Base-by-base conservation (phyloP, 495 filamentous ascomycete species). In the Trichoderma virens region DNA sequence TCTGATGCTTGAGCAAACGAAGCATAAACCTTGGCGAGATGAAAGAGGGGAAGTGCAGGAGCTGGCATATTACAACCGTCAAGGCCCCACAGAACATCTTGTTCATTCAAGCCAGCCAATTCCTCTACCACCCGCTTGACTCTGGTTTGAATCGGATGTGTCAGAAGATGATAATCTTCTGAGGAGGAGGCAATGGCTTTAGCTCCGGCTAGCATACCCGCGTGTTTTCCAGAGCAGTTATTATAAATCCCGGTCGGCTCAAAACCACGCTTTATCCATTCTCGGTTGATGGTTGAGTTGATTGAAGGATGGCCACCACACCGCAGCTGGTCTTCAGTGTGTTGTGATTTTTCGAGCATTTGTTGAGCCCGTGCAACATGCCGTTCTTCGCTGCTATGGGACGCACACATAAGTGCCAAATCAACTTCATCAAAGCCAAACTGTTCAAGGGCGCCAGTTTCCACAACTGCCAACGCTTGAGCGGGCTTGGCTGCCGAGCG, bases 191-290 rank as follows among this genome's bases (percentile, higher is more conserved):
- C 72, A 1, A 78, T 18, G 2, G 70, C 68, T 51, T 69, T 76
- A 7, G 75, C 66, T 1, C 70, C 76, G 25, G 72, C 77, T 30
- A 78, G 65, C 77, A 79, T 79, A 2, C 75, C 76, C 2, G 67
- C 75, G 68, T 79, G 75, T 30, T 78, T 79, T 3, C 75, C 76
- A 1, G 77, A 78, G 43, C 77, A 79, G 61, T 78, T 78, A 60
- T 74, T 79, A 18, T 71, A 74, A 1, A 75, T 61, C 0, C 66
- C 66, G 0, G 70, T 73, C 0, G 77, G 75, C 0, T 51, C 69
- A 47, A 69, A 74, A 59, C 68, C 77, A 6, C 66, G 70, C 59
- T 76, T 79, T 67, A 78, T 74, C 76, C 77, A 79, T 0, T 34
- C 60, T 0, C 65, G 65, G 45, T 74, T 71, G 0, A 78, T 74